Evolutionary conservation across 2,329 filamentous ascomycete genomes (phyloP), one percentile per base, ranked within the genome.

Genomic region (Diplodia seriata): DNA sequence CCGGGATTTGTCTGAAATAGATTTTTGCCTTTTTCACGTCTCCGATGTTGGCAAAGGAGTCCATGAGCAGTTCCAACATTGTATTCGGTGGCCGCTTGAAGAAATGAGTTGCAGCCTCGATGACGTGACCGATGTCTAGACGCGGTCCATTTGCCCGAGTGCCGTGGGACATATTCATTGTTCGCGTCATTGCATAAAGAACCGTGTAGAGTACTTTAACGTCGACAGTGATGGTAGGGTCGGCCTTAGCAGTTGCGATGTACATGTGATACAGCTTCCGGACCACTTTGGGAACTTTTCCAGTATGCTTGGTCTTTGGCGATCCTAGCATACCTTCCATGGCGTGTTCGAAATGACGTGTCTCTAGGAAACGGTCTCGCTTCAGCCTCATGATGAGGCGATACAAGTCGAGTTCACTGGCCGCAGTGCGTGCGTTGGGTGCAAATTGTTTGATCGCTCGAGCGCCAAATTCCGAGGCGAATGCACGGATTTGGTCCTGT

Each of bases 351-450:
- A 40, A 43, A 43, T 65, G 62, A 4, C 50, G 62, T n/a, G 49
- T 4, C 23, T 55, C 49, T 20, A 65, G 15, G 38, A 31, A 51
- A 38, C n/a, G 31, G 43, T 11, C 36, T 20, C 36, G 64, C 9
- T 53, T 59, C 29, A 66, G 14, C 38, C 53, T 57, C 53, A 66
- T 15, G 29, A 66, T 26, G 29, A 66, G 43, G 31, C 54, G 64
- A 29, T 57, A 66, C 47, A 66, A 15, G n/a, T 23, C 31, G 15
- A 11, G n/a, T n/a, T n/a, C 53, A 11, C 36, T 49, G 12, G 29
- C 15, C 18, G 20, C 6, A 14, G 6, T 14, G 14, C 40, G 49
- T 12, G 51, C 49, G 23, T 31, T 9, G 3, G 26, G 31, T 4
- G 64, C 33, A 26, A 23, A 33, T 29, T 59, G 40, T 31, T 5